Percentiles rank a stretch among this genome's conserved stretches.
Evolutionary conservation across 2,329 filamentous ascomycete species (phyloP).

Genomic region (Exserohilum rostratum): DNA sequence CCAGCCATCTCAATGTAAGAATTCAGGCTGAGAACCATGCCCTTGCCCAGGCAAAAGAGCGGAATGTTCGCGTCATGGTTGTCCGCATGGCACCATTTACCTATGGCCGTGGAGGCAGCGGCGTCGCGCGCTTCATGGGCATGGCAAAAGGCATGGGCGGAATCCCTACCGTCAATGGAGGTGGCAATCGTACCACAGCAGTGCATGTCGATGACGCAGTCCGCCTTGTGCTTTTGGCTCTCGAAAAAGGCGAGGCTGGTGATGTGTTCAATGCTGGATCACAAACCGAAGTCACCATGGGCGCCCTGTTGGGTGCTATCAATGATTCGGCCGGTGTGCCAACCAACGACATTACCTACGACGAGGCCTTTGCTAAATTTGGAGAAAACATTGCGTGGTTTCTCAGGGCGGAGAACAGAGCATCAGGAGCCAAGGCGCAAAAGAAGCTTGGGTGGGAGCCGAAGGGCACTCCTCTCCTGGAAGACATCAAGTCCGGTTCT

Average conservation of each 20-base stretch:
- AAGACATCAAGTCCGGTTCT: constrained; percentile 38
- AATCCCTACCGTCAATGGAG: constrained; percentile 30
- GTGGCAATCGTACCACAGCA: constrained; percentile 36
- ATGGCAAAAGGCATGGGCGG: constrained; percentile 42
- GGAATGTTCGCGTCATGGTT: constrained; percentile 45
- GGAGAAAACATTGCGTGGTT: constrained; percentile 40
- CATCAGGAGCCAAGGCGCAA: constrained; percentile 47
- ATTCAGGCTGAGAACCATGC: not conserved
- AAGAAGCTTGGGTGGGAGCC: constrained; percentile 48
- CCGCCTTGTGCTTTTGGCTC: constrained; percentile 48
- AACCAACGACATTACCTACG: constrained; percentile 9
- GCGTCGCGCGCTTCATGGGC: constrained; percentile 34
- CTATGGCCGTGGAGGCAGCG: constrained; percentile 52
- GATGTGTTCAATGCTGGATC: constrained; percentile 43
- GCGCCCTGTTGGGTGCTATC: constrained; percentile 40
- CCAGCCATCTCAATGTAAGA: not conserved
- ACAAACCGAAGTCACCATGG: constrained; percentile 42
- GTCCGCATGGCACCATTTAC: constrained; percentile 54
- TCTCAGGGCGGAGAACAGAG: constrained; percentile 43
- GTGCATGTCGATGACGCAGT: constrained; percentile 56
- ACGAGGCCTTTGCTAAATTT: constrained; percentile 33
- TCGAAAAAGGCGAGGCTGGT: constrained; percentile 43
- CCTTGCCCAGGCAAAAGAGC: constrained; percentile 24
- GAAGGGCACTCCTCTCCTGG: constrained; percentile 26
- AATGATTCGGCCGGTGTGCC: constrained; percentile 29